Percentiles rank a stretch among this genome's conserved stretches.
These are phyloP conservation scores for Passiflora organensis DNA, from an alignment of 345 rosid genomes.

Conservation along the genomic window DNA sequence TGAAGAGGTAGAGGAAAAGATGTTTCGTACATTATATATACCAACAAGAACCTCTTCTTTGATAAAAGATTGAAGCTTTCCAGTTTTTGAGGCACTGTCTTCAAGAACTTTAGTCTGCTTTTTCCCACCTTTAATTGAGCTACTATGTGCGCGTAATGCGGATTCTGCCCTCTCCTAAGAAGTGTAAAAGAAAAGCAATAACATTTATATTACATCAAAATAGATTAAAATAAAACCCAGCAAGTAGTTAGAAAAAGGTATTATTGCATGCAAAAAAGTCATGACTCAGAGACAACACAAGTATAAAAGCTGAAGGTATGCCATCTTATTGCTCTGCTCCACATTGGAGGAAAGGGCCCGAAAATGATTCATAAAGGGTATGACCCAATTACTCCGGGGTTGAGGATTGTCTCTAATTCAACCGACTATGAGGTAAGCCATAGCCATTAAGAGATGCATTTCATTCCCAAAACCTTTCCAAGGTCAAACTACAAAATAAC, in stretches of 20 bases:
- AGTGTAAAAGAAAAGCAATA: not conserved
- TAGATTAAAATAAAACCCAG: not conserved
- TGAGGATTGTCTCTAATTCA: too few relatives aligned
- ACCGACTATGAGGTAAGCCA: too few relatives aligned
- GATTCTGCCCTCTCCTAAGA: slow-evolving; percentile 80
- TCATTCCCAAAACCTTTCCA: not conserved
- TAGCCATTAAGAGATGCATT: too few relatives aligned
- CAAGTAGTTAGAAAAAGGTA: too few relatives aligned
- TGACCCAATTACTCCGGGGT: too few relatives aligned
- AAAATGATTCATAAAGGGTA: too few relatives aligned
- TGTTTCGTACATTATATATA: slow-evolving; percentile 53
- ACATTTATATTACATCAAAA: not conserved
- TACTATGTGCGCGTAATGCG: slow-evolving; percentile 87
- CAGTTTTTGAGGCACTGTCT: slow-evolving; percentile 44
- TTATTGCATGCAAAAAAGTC: too few relatives aligned
- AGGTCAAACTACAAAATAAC: not conserved
- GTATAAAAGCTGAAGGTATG: too few relatives aligned
- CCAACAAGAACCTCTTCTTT: slow-evolving; percentile 82
- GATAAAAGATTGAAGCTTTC: slow-evolving; percentile 59
- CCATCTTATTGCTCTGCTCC: too few relatives aligned
- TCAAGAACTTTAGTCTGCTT: slow-evolving; percentile 38
- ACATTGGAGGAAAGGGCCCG: too few relatives aligned
- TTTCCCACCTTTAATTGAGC: slow-evolving; percentile 62
- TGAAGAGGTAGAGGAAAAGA: slow-evolving; percentile 9
- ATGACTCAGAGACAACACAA: too few relatives aligned